Base-by-base conservation (phyloP, 2,329 filamentous ascomycete genomes). In the Claviceps quebecensis region DNA sequence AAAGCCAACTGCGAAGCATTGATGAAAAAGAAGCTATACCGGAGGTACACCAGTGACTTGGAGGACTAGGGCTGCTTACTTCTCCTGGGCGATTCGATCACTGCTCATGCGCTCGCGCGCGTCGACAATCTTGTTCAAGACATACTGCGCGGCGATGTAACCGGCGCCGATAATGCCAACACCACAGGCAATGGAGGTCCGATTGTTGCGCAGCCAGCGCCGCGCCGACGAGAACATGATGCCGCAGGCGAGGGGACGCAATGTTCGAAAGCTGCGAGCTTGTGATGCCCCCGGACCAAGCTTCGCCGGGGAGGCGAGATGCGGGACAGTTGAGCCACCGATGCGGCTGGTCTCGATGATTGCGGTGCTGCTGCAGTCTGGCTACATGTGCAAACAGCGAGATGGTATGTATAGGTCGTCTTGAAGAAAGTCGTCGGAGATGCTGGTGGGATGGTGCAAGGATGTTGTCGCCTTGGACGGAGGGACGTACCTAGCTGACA, bases 31-130 rank as follows among this genome's bases (percentile, higher is more conserved):
- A 34, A 11, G 29, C 29, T 34, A 34, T 34, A 34, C 29, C 29
- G 4, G 9, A 11, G 29, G 29, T 4, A 34, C 29, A 34, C 9
- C 9, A 34, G 29, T 11, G 29, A 9, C 11, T 34, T 34, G 29
- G 17, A 36, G 22, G 22, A 1, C n/a, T 47, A 36, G 22, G 22
- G 2, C n/a, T 47, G 62, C 80, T 60, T 72, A 96, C 91, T 98
- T 98, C 72, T 98, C 93, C 67, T 91, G 90, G 49, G 91, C 87
- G 65, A 96, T 94, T 62, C 89, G 83, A 63, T 97, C 93, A 68
- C 88, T 91, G 69, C 86, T 90, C 87, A 96, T 94, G 67, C 91
- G 89, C 77, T 96, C 89, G 58, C 90, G 83, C 60, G 91, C 89
- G 69, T 97, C 90, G 58, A 85, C 85, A 62, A 97, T 83, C 76